These are phyloP conservation scores for Torrubiella hemipterigena DNA, from an alignment of 2,329 filamentous ascomycete genomes.

Conservation along the genomic window DNA sequence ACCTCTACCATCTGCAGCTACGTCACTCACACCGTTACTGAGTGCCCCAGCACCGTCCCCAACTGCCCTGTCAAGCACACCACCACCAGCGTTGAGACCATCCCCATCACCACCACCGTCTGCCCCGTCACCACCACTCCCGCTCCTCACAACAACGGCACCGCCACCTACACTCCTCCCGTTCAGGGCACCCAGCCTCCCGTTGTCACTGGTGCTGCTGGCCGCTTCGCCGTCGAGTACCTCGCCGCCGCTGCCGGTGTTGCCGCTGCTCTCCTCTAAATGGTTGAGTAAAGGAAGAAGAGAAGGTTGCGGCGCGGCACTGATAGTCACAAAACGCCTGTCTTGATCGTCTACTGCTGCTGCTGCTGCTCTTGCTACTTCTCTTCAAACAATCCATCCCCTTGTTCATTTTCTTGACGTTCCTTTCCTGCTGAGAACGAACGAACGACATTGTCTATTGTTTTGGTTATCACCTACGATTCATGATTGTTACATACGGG, in stretches of 20 bases:
- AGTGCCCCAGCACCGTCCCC: conserved; percentile 17
- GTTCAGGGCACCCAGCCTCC: conserved; percentile 7
- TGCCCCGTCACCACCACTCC: conserved; percentile 23
- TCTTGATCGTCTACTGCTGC: too few relatives aligned
- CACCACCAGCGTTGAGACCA: conserved; percentile 16
- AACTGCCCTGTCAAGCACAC: conserved; percentile 16
- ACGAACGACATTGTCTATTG: too few relatives aligned
- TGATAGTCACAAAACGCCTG: too few relatives aligned
- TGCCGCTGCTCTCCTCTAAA: conserved; percentile 21
- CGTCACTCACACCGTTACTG: conserved; percentile 8
- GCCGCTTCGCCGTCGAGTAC: conserved; percentile 16
- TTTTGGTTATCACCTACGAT: too few relatives aligned
- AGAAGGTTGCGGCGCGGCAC: too few relatives aligned
- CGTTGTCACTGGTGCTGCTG: conserved; percentile 18
- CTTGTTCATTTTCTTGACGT: too few relatives aligned
- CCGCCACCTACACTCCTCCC: conserved; percentile 7
- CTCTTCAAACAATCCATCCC: too few relatives aligned
- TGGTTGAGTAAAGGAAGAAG: background rate
- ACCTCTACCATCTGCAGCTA: conserved; percentile 20
- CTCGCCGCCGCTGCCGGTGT: conserved; percentile 19
- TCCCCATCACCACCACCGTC: conserved; percentile 25
- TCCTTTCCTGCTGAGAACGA: too few relatives aligned
- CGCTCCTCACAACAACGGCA: conserved; percentile 8
- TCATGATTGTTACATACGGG: too few relatives aligned
- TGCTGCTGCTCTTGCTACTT: too few relatives aligned